phyloP scores from a whole-genome alignment of 2,329 filamentous ascomycete genomes.

The Leptographium wingfieldii region DNA sequence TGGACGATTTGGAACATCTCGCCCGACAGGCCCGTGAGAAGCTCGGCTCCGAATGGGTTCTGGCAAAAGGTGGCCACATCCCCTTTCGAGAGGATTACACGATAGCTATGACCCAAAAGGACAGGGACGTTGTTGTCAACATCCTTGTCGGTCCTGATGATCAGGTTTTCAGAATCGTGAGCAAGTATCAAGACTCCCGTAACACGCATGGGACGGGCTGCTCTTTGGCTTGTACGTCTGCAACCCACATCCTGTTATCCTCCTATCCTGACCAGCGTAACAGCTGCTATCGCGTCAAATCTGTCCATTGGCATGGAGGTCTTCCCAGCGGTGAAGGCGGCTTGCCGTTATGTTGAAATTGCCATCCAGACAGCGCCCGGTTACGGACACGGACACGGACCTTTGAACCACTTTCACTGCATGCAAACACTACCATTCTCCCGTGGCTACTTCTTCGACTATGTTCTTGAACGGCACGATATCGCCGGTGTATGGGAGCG shows the following conservation, averaged over 20 bases:
- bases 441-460: slow-evolving; percentile 71
- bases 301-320: slow-evolving; percentile 47
- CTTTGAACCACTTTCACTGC: slow-evolving; percentile 70
- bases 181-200: slow-evolving; percentile 55
- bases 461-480: slow-evolving; percentile 62
- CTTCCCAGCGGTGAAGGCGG: slow-evolving; percentile 48
- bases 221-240: slow-evolving; percentile 64
- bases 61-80: slow-evolving; percentile 86
- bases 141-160: slow-evolving; percentile 51
- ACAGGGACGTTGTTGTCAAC: slow-evolving; percentile 60
- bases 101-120: slow-evolving; percentile 42
- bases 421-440: slow-evolving; percentile 52
- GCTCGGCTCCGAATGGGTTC: slow-evolving; percentile 65
- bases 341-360: slow-evolving; percentile 58
- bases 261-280: neutral
- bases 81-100: slow-evolving; percentile 55
- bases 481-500: slow-evolving; percentile 61
- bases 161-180: slow-evolving; percentile 51
- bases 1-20: slow-evolving; percentile 56
- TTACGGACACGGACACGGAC: slow-evolving; percentile 55
- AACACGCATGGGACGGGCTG: slow-evolving; percentile 95
- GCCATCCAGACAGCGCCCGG: slow-evolving; percentile 53
- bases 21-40: slow-evolving; percentile 47
- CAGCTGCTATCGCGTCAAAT: slow-evolving; percentile 64
- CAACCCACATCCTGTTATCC: slow-evolving; percentile 8